Conservation (phyloP, 352 stramenopile species). For the Pythium pyrilobum region DNA sequence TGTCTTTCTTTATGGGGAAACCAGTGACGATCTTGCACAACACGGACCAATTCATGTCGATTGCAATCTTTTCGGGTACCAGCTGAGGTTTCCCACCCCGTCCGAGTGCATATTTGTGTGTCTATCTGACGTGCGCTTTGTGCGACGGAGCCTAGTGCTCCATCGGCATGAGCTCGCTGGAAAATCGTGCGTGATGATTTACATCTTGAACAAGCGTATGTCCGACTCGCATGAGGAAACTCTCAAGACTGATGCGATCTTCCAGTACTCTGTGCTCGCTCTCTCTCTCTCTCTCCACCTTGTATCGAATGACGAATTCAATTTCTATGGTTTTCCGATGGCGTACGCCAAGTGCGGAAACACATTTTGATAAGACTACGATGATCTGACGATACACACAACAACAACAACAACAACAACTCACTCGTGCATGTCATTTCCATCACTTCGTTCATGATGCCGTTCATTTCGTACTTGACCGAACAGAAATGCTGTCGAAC, state of each 20-base stretch:
- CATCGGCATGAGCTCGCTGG: too few relatives aligned
- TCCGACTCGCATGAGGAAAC: conserved; percentile 69
- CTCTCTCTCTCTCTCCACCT: neutral
- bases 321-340: conserved; percentile 42
- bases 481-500: neutral
- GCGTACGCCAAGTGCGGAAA: conserved; percentile 42
- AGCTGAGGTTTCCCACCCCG: conserved; percentile 63
- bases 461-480: conserved; percentile 31
- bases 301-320: conserved; percentile 70
- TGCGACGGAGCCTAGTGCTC: too few relatives aligned
- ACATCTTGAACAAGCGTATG: conserved; percentile 83
- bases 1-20: conserved; percentile 15
- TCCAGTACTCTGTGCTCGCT: neutral
- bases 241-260: conserved; percentile 26
- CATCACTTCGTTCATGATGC: conserved; percentile 1
- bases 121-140: neutral
- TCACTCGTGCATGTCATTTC: conserved; percentile 1
- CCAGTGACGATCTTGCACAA: conserved; percentile 72
- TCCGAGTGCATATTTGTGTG: conserved; percentile 7
- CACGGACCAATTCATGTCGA: conserved; percentile 88
- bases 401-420: neutral
- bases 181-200: conserved; percentile 52
- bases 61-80: conserved; percentile 89
- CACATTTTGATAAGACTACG: conserved; percentile 75
- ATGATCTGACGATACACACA: conserved; percentile 73